Percentiles rank a stretch among this genome's conserved stretches.
Evolutionary conservation across 1,139 yeast genomes (phyloP).

Genomic region (Meyerozyma elateridarum): DNA sequence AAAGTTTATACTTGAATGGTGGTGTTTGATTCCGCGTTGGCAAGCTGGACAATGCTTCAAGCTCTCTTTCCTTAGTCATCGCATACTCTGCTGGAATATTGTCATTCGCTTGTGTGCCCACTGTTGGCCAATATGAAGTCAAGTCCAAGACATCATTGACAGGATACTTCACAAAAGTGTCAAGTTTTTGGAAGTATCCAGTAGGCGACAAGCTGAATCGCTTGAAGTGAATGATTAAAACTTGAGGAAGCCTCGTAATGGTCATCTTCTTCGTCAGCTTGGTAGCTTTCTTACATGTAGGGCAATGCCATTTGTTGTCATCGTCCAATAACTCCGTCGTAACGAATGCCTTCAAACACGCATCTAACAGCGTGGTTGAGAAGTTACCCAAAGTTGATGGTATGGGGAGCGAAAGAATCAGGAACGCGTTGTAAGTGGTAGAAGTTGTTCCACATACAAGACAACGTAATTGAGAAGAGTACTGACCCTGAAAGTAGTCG

Average conservation of each 20-base stretch:
- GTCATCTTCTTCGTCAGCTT: slow-evolving; percentile 64
- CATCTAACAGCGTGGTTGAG: slow-evolving; percentile 42
- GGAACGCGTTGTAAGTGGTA: slow-evolving; percentile 81
- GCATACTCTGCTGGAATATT: slow-evolving; percentile 10
- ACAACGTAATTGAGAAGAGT: slow-evolving; percentile 75
- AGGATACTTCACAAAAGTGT: slow-evolving; percentile 60
- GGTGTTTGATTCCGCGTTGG: slow-evolving; percentile 74
- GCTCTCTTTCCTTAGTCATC: slow-evolving; percentile 38
- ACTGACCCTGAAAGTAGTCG: slow-evolving; percentile 88
- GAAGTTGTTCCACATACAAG: slow-evolving; percentile 73
- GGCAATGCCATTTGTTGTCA: slow-evolving; percentile 87
- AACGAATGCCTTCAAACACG: slow-evolving; percentile 69
- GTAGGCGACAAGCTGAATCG: slow-evolving; percentile 56
- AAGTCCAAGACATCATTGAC: slow-evolving; percentile 53
- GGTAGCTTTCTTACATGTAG: slow-evolving; percentile 65
- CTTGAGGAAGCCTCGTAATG: slow-evolving; percentile 68
- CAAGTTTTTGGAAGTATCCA: slow-evolving; percentile 52
- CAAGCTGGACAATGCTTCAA: slow-evolving; percentile 41
- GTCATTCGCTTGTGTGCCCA: slow-evolving; percentile 27
- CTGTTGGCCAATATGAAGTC: slow-evolving; percentile 75
- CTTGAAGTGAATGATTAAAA: slow-evolving; percentile 72
- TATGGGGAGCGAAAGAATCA: slow-evolving; percentile 71
- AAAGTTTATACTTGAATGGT: slow-evolving; percentile 74
- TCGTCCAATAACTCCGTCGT: slow-evolving; percentile 67
- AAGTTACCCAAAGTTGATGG: slow-evolving; percentile 36